phyloP scores from a whole-genome alignment of 768 basidiomycete genomes.

The Russula compacta region DNA sequence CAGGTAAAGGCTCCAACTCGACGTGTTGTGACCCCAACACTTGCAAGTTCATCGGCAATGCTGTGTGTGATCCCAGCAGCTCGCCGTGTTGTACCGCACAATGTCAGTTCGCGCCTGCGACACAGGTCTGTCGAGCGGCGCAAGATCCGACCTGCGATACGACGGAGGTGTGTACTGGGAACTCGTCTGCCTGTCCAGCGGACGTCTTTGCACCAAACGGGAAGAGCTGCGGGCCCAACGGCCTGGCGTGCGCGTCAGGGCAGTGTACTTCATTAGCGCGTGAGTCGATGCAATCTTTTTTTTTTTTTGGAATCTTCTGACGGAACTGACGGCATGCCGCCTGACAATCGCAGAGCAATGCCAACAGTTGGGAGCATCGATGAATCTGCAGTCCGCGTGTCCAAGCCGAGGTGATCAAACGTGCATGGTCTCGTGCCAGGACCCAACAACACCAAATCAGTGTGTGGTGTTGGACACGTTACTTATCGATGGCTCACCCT shows the following conservation, averaged over 20 bases:
- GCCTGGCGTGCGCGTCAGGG: constrained; percentile 68
- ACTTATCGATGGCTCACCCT: constrained; percentile 76
- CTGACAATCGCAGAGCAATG: constrained; percentile 49
- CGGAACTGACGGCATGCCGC: constrained; percentile 11
- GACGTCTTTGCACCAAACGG: constrained; percentile 59
- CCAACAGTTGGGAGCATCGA: constrained; percentile 57
- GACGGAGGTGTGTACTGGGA: constrained; percentile 68
- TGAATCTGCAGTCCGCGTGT: constrained; percentile 61
- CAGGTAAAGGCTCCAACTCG: constrained; percentile 49
- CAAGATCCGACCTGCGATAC: constrained; percentile 61
- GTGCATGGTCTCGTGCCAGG: constrained; percentile 75
- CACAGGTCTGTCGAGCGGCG: constrained; percentile 62
- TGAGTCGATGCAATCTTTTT: constrained; percentile 30
- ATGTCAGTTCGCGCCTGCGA: constrained; percentile 61
- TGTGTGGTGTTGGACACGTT: constrained; percentile 64
- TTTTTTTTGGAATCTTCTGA: not conserved
- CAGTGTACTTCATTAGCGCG: constrained; percentile 64
- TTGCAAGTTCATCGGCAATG: constrained; percentile 64
- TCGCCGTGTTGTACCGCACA: constrained; percentile 63
- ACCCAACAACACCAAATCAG: constrained; percentile 48
- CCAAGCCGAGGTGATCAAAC: constrained; percentile 50
- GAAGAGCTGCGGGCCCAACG: constrained; percentile 52
- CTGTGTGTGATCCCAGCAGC: constrained; percentile 72
- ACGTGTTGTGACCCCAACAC: constrained; percentile 66
- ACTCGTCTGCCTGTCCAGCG: constrained; percentile 58